Percentiles rank a stretch among this genome's conserved stretches.
phyloP scores from a whole-genome alignment of 192 early-diverging fungal species.

The Dissophora ornata region DNA sequence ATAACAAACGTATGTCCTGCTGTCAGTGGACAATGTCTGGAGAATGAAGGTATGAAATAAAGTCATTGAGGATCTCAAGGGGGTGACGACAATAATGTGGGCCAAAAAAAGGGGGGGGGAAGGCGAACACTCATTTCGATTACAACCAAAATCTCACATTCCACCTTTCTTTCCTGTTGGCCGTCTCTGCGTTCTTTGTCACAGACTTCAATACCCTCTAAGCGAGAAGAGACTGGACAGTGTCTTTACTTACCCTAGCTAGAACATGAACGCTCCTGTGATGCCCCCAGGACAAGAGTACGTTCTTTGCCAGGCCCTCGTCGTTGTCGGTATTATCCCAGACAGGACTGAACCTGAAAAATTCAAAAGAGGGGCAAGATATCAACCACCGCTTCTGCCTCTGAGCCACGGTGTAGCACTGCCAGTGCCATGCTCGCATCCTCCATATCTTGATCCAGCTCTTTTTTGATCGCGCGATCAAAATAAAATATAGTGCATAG shows the following conservation, averaged over 20 bases:
- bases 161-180: constrained; percentile 7
- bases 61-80: neutral
- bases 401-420: neutral
- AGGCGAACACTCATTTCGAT: constrained; percentile 43
- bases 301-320: no score
- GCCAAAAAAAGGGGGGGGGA: constrained; percentile 20
- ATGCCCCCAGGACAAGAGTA: no score
- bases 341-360: constrained; percentile 36
- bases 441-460: no score
- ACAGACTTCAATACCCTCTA: no score
- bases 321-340: constrained; percentile 15
- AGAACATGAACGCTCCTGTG: constrained; percentile 20
- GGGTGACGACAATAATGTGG: neutral
- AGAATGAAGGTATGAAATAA: constrained; percentile 1
- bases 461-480: neutral
- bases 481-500: neutral
- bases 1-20: no score
- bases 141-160: constrained; percentile 52
- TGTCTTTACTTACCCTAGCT: constrained; percentile 25
- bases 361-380: neutral
- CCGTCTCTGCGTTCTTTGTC: neutral
- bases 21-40: no score
- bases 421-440: neutral
- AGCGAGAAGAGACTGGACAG: neutral
- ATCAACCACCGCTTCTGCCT: no score